These are phyloP conservation scores for Malassezia slooffiae DNA, from an alignment of 1,284 basidiomycete genomes.

Conservation along the genomic window DNA sequence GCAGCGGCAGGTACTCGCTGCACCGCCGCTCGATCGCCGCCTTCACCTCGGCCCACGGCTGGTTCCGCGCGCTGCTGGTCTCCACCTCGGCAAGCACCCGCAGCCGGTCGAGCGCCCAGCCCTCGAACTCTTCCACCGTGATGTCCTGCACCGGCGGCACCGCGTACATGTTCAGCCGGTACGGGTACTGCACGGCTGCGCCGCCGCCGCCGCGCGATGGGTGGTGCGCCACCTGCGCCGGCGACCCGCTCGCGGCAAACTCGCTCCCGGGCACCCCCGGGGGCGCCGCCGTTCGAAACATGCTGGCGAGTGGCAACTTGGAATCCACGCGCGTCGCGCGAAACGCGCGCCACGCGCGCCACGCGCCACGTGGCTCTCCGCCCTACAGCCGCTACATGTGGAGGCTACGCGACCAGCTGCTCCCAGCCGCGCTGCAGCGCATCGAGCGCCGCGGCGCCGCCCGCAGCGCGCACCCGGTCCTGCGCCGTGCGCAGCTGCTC, in stretches of 20 bases:
- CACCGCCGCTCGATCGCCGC: slow-evolving; percentile 56
- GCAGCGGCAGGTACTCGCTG: slow-evolving; percentile 63
- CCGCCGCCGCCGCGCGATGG: slow-evolving; percentile 16
- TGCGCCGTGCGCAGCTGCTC: not conserved
- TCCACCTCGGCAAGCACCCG: slow-evolving; percentile 86
- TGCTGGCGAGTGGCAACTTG: not conserved
- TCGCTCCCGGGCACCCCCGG: not conserved
- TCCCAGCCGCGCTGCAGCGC: slow-evolving; percentile 11
- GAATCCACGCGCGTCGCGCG: too few species aligned
- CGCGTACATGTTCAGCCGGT: slow-evolving; percentile 55
- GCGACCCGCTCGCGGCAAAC: not conserved
- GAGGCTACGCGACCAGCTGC: not conserved
- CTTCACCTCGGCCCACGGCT: slow-evolving; percentile 65
- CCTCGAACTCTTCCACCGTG: slow-evolving; percentile 92
- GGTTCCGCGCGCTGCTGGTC: slow-evolving; percentile 72
- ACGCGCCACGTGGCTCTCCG: slow-evolving; percentile 4
- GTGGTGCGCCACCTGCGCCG: slow-evolving; percentile 22
- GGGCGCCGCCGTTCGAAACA: slow-evolving; percentile 14
- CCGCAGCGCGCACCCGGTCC: not conserved
- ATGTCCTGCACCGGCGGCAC: slow-evolving; percentile 77
- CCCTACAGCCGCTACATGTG: not conserved
- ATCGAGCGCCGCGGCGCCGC: slow-evolving; percentile 3
- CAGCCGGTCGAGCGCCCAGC: slow-evolving; percentile 75
- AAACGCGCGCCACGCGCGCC: not conserved
- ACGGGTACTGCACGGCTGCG: slow-evolving; percentile 23